Evolutionary conservation across 441 rosid species (phyloP), one percentile per base, ranked within the genome.

Genomic region (Corymbia citriodora): DNA sequence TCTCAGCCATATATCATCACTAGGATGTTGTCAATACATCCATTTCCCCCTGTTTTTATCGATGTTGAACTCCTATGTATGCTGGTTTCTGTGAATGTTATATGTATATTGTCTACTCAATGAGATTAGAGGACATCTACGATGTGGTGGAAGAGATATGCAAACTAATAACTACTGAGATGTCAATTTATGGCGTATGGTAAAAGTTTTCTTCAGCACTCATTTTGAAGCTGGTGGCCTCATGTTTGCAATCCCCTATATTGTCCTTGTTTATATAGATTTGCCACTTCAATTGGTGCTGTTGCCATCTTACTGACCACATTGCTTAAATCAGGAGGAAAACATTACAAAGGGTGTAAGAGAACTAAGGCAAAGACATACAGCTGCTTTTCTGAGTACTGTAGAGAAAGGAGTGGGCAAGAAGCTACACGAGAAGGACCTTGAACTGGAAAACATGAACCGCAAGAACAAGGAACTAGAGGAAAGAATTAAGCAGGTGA

Each of bases 361-460:
- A 49, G 96, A 95, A 40, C 82, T 95, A 82, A 92, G 92, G 91
- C 94, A 95, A 45, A 94, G 94, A 88, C 97, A 96, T 25, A 90
- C 91, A 13, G 74, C 90, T 89, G 92, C 95, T 85, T 93, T 96
- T 61, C 94, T 96, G 74, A 90, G 49, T 87, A 90, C 95, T 6
- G 53, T 96, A 91, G 98, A 96, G 92, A 91, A 94, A 87, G 96
- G 95, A 89, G 91, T 95, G 31, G 91, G 92, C 82, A 92, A 89
- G 87, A 96, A 94, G 92, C 88, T 96, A 49, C 96, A 90, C 9
- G 97, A 94, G 92, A 96, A 96, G 92, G 96, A 96, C 85, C 91
- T 89, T 4, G 95, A 95, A 90, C 93, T 95, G 31, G 95, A 95
- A 86, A 94, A 83, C 82, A 94, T 95, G 93, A 94, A 95, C 91